phyloP scores from a whole-genome alignment of 2,329 filamentous ascomycete species.

The Lasiodiplodia citricola region DNA sequence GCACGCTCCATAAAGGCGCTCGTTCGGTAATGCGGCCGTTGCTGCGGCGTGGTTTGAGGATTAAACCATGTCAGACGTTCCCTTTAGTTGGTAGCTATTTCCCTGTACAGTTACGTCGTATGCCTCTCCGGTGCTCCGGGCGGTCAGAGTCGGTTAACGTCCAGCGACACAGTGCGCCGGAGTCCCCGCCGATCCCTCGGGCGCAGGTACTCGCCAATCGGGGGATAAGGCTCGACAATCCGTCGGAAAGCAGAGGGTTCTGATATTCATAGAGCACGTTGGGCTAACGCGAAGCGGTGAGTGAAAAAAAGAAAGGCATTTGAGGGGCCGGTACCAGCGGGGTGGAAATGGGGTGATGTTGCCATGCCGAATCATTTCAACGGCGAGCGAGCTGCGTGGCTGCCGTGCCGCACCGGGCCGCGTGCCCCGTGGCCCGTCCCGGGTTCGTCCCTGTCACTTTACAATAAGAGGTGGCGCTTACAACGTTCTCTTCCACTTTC shows the following conservation, averaged over 20 bases:
- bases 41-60: not conserved
- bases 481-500: not conserved
- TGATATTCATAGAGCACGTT: not conserved
- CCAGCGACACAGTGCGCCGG: not conserved
- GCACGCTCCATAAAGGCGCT: not conserved
- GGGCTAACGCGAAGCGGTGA: not conserved
- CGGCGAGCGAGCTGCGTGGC: not conserved
- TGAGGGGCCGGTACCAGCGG: not conserved
- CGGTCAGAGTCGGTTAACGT: not conserved
- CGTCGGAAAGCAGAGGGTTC: not conserved
- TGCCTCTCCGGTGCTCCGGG: not conserved
- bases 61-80: not conserved
- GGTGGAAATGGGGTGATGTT: constrained; percentile 1
- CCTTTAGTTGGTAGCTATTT: not conserved
- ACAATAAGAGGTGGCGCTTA: not conserved
- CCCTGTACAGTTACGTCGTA: not conserved
- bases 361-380: not conserved
- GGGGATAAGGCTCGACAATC: not conserved
- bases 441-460: constrained; percentile 9
- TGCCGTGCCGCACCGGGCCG: constrained; percentile 18
- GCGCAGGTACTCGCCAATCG: not conserved
- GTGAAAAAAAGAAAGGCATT: not conserved
- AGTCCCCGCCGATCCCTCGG: not conserved
- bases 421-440: constrained; percentile 10
- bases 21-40: not conserved